These are phyloP conservation scores for Neurospora cerealis DNA, from an alignment of 495 filamentous ascomycete genomes.

Conservation along the genomic window DNA sequence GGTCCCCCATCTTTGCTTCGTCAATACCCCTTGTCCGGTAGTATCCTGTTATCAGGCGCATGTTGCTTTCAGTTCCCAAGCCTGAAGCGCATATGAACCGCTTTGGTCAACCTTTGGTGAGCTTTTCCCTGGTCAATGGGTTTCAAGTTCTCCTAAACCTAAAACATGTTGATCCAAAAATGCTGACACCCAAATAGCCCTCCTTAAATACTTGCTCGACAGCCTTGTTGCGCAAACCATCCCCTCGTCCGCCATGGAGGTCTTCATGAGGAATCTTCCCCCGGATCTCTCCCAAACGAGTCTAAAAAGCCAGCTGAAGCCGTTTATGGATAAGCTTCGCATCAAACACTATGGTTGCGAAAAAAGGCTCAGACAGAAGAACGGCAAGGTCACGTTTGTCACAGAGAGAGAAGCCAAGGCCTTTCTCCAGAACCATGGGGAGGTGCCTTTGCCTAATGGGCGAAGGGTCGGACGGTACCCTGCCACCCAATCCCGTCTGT, in stretches of 20 bases:
- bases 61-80: background rate
- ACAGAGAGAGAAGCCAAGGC: too few relatives aligned
- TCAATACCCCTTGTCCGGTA: background rate
- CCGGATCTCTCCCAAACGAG: conserved; percentile 18
- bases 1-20: background rate
- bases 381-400: too few relatives aligned
- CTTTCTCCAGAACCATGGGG: too few relatives aligned
- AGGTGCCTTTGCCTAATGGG: too few relatives aligned
- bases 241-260: conserved; percentile 22
- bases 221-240: background rate
- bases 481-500: too few relatives aligned
- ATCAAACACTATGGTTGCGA: conserved; percentile 22
- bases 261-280: conserved; percentile 33
- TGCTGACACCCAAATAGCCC: background rate
- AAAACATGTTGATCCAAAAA: too few relatives aligned
- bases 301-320: conserved; percentile 24
- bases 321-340: conserved; percentile 18
- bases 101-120: background rate
- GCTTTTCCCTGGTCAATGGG: background rate
- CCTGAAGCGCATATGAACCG: background rate
- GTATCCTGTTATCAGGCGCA: background rate
- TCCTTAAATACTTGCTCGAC: background rate
- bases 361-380: too few relatives aligned
- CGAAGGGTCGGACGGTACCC: too few relatives aligned
- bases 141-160: too few relatives aligned